Evolutionary conservation across 2,329 filamentous ascomycete genomes (phyloP), one percentile per base, ranked within the genome.

Genomic region (Ophiocordyceps camponoti-leonardi): DNA sequence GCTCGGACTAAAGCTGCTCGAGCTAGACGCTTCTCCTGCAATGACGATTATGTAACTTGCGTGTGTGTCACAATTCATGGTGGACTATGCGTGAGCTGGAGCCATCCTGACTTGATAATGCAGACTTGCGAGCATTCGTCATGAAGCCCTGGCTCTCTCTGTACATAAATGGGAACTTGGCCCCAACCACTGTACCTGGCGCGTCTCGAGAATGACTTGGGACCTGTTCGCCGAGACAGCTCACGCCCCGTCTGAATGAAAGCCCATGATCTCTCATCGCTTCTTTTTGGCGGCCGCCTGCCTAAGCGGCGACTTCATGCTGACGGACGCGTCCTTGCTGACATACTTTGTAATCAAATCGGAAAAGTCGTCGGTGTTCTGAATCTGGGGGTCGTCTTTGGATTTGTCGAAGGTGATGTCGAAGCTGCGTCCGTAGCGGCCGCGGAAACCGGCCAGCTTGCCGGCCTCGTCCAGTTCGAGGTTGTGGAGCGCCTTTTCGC

Each of bases 401-500:
- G 49, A 30, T 56, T 39, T 52, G 52, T 23, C 54, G 56, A 30
- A 56, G 43, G 59, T 53, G 53, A 76, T 69, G 66, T 98, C 92
- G 72, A 85, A 98, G 12, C 78, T 79, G 48, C 82, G 71, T 23
- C 92, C 92, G 68, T 88, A 98, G 47, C 83, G 75, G 49, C 74
- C 75, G 56, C 92, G 75, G 69, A 98, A 98, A 46, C 85, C 83
- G 45, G 81, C 83, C 57, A 98, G 67, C 58, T 83, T 78, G 18
- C 92, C 92, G 3, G 92, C 90, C 72, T 96, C 92, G 62, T 98
- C 92, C 51, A 93, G 79, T 67, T 98, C 92, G 47, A 95, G 74
- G 61, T 92, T 94, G 60, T 81, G 69, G 56, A 98, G 71, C 50
- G 83, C 82, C 64, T 79, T 79, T 53, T 83, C 81, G 48, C 72